Base-by-base conservation (phyloP, 2,329 filamentous ascomycete genomes). In the Pyrenochaeta sp. region DNA sequence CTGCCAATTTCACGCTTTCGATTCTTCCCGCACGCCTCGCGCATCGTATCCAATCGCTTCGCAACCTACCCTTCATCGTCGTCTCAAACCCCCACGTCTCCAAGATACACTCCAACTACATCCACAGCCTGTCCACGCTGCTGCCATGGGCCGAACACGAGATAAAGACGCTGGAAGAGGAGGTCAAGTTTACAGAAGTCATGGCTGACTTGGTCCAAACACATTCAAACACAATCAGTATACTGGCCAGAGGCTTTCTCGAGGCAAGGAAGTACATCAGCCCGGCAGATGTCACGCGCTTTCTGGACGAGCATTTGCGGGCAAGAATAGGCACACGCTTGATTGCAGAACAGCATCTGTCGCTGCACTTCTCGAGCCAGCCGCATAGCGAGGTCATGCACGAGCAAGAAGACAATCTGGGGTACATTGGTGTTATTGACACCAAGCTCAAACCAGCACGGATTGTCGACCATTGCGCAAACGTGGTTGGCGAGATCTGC, bases 11-110 rank as follows among this genome's bases (percentile, higher is more conserved):
- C 75, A 96, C 94, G 9, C 87, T 97, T 55, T 89, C 87, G 19
- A 88, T 96, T 39, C 85, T 97, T 7, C 94, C 94, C 10, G 89
- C 94, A 35, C 90, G 94, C 24, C 85, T 99, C 18, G 94, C 94
- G 18, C 90, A 95, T 69, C 90, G 94, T 43, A 96, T 99, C 54
- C 89, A 96, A 70, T 90, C 91, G 29, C 79, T 99, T 13, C 87
- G 92, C 53, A 96, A 96, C 68, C 83, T 99, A 7, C 94, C 94
- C 0, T 99, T 93, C 72, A 97, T 99, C 54, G 93, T 99, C 41
- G 94, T 99, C 18, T 92, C 93, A n/a, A 97, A 99, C 68, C 90
- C 91, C 1, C 90, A 96, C 68, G 91, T 99, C 58, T 89, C 87
- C 18, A 87, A 88, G 62, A 99, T 99, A 55, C 96, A 97, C 78